Conservation (phyloP, 106 monocot species). For the Amphibolis antarctica region DNA sequence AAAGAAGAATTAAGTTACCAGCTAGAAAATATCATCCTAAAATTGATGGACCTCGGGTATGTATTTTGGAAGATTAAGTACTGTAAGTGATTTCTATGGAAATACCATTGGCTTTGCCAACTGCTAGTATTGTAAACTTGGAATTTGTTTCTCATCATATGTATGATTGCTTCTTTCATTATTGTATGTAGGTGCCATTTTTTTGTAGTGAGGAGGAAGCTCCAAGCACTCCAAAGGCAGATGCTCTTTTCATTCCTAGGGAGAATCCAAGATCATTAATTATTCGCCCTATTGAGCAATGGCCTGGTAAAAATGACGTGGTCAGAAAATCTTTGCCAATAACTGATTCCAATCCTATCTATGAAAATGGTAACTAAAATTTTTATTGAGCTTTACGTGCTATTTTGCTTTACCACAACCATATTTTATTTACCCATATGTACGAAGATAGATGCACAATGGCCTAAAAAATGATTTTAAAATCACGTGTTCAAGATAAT, state of each 20-base stretch:
- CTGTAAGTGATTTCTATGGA: neutral
- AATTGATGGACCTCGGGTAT: constrained; percentile 58
- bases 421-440: neutral
- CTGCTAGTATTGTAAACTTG: neutral
- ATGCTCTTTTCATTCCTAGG: constrained; percentile 84
- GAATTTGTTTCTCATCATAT: no score
- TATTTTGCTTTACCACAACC: no score
- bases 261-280: constrained; percentile 84
- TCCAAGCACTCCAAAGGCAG: constrained; percentile 69
- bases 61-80: neutral
- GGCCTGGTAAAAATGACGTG: constrained; percentile 29
- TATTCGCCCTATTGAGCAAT: constrained; percentile 76
- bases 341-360: constrained; percentile 8
- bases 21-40: constrained; percentile 73
- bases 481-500: neutral
- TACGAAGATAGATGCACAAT: no score
- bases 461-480: no score
- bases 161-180: neutral
- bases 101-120: neutral
- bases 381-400: neutral
- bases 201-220: constrained; percentile 62
- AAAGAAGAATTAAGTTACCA: constrained; percentile 72
- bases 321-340: constrained; percentile 25
- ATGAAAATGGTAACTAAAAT: constrained; percentile 58
- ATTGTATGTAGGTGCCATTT: constrained; percentile 59